Conservation (phyloP, 176 grass and related monocot genomes). For the Saccharum spontaneum region DNA sequence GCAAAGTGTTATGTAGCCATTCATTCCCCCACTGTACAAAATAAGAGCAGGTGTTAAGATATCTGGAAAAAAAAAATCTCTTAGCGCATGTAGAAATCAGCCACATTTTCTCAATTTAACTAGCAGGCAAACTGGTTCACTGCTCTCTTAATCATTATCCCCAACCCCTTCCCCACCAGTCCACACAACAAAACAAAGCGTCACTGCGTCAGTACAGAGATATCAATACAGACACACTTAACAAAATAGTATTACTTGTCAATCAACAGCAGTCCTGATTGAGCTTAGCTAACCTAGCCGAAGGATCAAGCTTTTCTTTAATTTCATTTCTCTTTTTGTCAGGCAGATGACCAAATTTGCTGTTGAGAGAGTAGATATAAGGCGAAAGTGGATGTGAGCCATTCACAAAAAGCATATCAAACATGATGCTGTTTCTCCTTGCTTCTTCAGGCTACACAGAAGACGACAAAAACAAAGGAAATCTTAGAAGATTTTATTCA, state of each 20-base stretch:
- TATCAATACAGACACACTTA: not conserved
- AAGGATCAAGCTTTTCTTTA: slow-evolving; percentile 86
- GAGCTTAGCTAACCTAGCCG: slow-evolving; percentile 70
- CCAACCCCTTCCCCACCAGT: not conserved
- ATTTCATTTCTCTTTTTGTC: slow-evolving; percentile 59
- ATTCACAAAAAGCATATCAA: slow-evolving; percentile 96
- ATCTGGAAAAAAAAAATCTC: not conserved
- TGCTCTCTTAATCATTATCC: slow-evolving; percentile 9
- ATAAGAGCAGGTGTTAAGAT: slow-evolving; percentile 33
- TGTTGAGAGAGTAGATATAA: slow-evolving; percentile 88
- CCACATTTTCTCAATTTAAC: not conserved
- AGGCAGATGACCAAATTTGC: slow-evolving; percentile 73
- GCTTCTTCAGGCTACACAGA: slow-evolving; percentile 84
- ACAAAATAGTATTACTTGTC: not conserved
- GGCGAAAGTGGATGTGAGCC: slow-evolving; percentile 85
- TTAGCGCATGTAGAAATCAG: not conserved
- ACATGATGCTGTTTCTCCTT: slow-evolving; percentile 87
- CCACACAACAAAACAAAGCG: not conserved
- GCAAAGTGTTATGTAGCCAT: slow-evolving; percentile 90
- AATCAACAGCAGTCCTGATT: slow-evolving; percentile 23
- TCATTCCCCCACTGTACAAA: slow-evolving; percentile 91
- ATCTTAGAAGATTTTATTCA: slow-evolving; percentile 22
- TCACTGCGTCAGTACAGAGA: not conserved
- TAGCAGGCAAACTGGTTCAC: not conserved
- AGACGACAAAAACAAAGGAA: slow-evolving; percentile 28